Conservation (phyloP, 345 rosid species). For the Pistacia integerrima region DNA sequence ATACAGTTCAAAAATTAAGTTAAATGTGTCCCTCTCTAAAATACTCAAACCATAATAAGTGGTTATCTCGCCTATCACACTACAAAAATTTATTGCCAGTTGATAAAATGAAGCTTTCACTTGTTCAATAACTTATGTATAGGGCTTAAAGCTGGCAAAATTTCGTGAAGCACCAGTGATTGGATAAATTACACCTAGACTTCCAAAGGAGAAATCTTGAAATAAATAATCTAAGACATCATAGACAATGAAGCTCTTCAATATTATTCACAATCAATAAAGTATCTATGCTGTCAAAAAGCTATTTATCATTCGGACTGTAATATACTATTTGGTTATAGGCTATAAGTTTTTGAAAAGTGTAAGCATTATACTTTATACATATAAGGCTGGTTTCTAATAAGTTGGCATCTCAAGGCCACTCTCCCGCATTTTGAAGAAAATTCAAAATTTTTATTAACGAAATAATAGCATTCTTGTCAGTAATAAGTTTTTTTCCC, state of each 20-base stretch:
- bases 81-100: background rate
- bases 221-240: too few species aligned
- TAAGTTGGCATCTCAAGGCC: background rate
- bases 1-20: background rate
- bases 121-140: too few species aligned
- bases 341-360: too few species aligned
- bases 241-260: background rate
- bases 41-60: background rate
- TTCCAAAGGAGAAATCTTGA: too few species aligned
- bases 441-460: background rate
- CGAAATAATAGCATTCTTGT: background rate
- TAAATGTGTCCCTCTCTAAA: background rate
- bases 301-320: background rate
- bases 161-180: too few species aligned
- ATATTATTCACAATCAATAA: background rate
- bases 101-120: background rate
- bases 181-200: too few species aligned
- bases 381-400: background rate
- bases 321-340: background rate
- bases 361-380: background rate
- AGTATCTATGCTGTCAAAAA: background rate
- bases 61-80: background rate
- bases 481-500: background rate
- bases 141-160: too few species aligned
- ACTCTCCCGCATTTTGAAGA: background rate